These are phyloP conservation scores for Cordyceps pruinosa DNA, from an alignment of 2,329 filamentous ascomycete species.

Conservation along the genomic window DNA sequence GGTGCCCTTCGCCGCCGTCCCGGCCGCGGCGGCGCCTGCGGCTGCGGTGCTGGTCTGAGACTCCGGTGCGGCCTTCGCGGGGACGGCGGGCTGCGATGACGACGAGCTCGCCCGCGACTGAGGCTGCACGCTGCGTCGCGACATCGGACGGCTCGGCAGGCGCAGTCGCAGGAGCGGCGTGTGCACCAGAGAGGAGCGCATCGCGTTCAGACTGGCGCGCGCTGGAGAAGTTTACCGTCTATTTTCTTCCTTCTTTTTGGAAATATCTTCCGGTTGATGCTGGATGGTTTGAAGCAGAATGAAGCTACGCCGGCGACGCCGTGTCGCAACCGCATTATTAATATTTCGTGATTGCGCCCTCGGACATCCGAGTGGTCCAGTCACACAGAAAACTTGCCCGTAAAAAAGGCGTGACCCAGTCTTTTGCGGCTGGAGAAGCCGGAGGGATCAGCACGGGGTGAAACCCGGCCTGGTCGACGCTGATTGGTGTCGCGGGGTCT, in stretches of 20 bases:
- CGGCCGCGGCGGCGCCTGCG: neutral
- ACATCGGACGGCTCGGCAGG: neutral
- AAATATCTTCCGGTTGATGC: no score
- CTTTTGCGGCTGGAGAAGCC: neutral
- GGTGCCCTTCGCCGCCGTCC: neutral
- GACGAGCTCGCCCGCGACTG: neutral
- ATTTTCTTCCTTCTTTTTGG: no score
- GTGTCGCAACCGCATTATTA: neutral
- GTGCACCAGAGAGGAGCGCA: neutral
- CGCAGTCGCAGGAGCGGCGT: slow-evolving; percentile 3
- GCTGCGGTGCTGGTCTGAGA: neutral
- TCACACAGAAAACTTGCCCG: neutral
- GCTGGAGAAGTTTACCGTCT: no score
- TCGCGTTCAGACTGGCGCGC: neutral
- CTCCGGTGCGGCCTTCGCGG: neutral
- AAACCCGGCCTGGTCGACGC: neutral
- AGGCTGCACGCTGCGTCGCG: neutral
- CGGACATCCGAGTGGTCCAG: slow-evolving; percentile 6
- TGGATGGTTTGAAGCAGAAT: no score
- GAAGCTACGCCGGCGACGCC: no score
- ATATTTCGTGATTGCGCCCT: slow-evolving; percentile 1
- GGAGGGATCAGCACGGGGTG: neutral
- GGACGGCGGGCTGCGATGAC: neutral
- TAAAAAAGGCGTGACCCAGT: slow-evolving; percentile 2
- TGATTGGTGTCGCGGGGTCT: neutral